Conservation (phyloP, 2,329 filamentous ascomycete species). For the Fusarium udum region DNA sequence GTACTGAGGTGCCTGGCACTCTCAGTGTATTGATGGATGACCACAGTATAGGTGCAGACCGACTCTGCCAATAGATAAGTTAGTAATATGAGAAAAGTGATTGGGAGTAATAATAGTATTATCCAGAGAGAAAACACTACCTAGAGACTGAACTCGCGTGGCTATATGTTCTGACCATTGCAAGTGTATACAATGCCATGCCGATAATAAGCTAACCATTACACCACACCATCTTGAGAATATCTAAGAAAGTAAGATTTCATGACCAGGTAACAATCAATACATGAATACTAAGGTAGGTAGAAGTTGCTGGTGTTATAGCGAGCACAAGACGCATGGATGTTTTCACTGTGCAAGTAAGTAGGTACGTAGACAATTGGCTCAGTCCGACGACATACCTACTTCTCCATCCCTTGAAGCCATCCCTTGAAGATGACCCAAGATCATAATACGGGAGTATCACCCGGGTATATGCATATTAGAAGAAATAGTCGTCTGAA, state of each 20-base stretch:
- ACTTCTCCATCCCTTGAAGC: slow-evolving; percentile 1
- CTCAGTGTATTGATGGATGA: background rate
- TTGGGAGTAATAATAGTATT: background rate
- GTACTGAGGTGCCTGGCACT: background rate
- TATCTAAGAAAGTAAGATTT: background rate
- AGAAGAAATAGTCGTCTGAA: slow-evolving; percentile 2
- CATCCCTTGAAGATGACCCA: slow-evolving; percentile 6
- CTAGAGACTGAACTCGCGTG: background rate
- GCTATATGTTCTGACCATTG: background rate
- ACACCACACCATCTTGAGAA: background rate
- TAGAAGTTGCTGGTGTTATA: slow-evolving; percentile 3
- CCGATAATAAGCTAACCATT: background rate
- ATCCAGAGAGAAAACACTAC: background rate
- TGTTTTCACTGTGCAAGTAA: background rate
- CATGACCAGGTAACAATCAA: background rate
- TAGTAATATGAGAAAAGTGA: background rate
- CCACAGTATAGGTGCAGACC: background rate
- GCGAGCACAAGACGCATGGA: background rate
- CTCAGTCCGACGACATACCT: background rate
- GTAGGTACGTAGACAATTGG: background rate
- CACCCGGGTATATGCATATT: background rate
- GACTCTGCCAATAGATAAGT: background rate
- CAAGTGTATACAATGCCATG: background rate
- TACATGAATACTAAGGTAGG: background rate
- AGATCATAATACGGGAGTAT: background rate